These are phyloP conservation scores for Neurospora sp. DNA, from an alignment of 2,329 filamentous ascomycete genomes.

Conservation along the genomic window DNA sequence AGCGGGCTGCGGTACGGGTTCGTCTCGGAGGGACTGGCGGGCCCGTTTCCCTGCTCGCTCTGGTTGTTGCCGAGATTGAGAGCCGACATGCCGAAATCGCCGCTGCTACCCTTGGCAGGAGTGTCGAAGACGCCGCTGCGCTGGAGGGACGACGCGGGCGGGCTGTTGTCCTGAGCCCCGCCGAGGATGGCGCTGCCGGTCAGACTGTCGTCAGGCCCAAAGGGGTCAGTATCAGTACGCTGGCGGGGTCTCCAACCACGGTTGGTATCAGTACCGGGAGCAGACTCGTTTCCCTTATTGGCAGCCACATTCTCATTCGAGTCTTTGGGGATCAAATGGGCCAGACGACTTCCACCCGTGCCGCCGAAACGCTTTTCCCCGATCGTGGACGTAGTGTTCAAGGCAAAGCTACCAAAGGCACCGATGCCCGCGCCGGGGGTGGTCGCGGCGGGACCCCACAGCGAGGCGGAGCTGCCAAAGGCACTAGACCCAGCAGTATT, in stretches of 20 bases:
- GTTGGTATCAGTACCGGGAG: conserved; percentile 28
- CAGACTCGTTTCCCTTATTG: conserved; percentile 39
- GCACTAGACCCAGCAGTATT: conserved; percentile 41
- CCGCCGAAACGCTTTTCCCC: conserved; percentile 65
- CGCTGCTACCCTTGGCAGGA: conserved; percentile 41
- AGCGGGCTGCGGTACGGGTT: conserved; percentile 93
- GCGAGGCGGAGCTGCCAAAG: conserved; percentile 31
- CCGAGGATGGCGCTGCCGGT: conserved; percentile 64
- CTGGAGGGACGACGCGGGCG: conserved; percentile 26
- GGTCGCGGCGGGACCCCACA: conserved; percentile 43
- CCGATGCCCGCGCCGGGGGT: conserved; percentile 62
- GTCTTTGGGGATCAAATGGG: conserved; percentile 73
- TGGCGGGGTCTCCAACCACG: conserved; percentile 49
- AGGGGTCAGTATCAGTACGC: conserved; percentile 66
- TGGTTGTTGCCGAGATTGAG: conserved; percentile 34
- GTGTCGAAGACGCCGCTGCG: conserved; percentile 39
- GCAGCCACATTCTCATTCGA: conserved; percentile 52
- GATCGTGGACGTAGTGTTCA: conserved; percentile 43
- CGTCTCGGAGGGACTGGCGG: conserved; percentile 84
- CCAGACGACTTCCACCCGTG: conserved; percentile 73
- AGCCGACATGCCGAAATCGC: conserved; percentile 54
- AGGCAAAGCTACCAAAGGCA: conserved; percentile 82
- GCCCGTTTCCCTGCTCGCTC: conserved; percentile 49
- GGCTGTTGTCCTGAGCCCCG: conserved; percentile 61
- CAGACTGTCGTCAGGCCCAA: conserved; percentile 53